Evolutionary conservation across 2,329 filamentous ascomycete genomes (phyloP), one percentile per base, ranked within the genome.

Genomic region (Monosporascus sp.): DNA sequence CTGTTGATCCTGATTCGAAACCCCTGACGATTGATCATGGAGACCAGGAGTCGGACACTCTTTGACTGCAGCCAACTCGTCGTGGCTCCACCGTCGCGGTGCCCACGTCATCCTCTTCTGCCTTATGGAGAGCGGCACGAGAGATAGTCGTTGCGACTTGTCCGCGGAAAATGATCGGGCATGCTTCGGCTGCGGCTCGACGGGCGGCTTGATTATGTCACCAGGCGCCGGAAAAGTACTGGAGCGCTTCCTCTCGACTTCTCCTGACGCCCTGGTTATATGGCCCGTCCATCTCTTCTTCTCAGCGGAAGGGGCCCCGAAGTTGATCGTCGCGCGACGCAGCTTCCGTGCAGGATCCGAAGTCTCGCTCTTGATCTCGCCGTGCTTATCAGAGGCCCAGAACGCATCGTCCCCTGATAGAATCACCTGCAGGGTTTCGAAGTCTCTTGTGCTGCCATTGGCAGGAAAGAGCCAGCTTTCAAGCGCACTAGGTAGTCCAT

Each of bases 371-470:
- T 62, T 59, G 20, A 66, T 54, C 25, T 65, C 61, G 35, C 65
- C 65, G 24, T 65, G 51, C 41, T 59, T 53, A 25, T 68, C 65
- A 18, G 63, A 66, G 0, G 65, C 65, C 44, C 58, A 59, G 49
- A 67, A 68, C 2, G 57, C 62, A 31, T 64, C 62, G 15, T 65
- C 61, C 14, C 65, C 60, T 4, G 64, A 62, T 14, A 67, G 54
- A 47, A 68, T 57, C 37, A 68, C 65, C 55, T 68, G 65, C 18
- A 68, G 50, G 7, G 63, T 65, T 37, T 57, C 61, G 51, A 65
- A 68, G 48, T 68, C 64, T 50, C 65, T 52, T 20, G 56, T 63
- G 36, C 55, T 60, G n/a, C 62, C 64, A 48, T 65, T 57, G 45
- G 58, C 17, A 7, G 65, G 64, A 49, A 66, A 68, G 1, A 68